phyloP scores from a whole-genome alignment of 2,329 filamentous ascomycete species.

The Fusarium xylarioides region DNA sequence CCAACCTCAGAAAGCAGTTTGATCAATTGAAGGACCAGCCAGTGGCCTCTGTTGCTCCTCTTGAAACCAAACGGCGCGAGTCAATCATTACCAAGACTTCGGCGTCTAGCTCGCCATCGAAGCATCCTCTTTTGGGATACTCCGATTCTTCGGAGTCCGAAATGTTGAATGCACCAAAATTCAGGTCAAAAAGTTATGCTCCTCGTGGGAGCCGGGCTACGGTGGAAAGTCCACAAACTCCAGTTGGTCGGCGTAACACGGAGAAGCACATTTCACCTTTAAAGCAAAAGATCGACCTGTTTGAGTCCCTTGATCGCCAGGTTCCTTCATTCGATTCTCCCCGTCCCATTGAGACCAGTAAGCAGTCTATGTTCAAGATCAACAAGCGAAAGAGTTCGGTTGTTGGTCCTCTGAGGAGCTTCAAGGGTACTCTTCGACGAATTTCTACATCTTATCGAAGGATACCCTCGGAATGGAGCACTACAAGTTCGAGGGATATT shows the following conservation, averaged over 20 bases:
- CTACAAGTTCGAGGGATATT: slow-evolving; percentile 7
- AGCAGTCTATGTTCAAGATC: neutral
- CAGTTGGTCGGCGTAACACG: neutral
- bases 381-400: neutral
- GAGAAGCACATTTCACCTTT: slow-evolving; percentile 30
- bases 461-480: slow-evolving; percentile 33
- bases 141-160: slow-evolving; percentile 6
- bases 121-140: slow-evolving; percentile 7
- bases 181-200: slow-evolving; percentile 6
- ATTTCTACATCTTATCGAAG: slow-evolving; percentile 34
- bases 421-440: slow-evolving; percentile 25
- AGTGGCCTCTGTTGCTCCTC: slow-evolving; percentile 7
- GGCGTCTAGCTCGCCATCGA: neutral
- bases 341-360: neutral
- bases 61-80: slow-evolving; percentile 16
- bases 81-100: neutral
- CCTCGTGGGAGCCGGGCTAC: neutral
- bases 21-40: slow-evolving; percentile 21
- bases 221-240: neutral
- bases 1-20: slow-evolving; percentile 36
- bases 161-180: neutral
- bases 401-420: neutral
- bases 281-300: slow-evolving; percentile 45
- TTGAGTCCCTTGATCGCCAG: slow-evolving; percentile 40
- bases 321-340: neutral